These are phyloP conservation scores for Phalaenopsis hybrid DNA, from an alignment of 116 monocot genomes.

Conservation along the genomic window DNA sequence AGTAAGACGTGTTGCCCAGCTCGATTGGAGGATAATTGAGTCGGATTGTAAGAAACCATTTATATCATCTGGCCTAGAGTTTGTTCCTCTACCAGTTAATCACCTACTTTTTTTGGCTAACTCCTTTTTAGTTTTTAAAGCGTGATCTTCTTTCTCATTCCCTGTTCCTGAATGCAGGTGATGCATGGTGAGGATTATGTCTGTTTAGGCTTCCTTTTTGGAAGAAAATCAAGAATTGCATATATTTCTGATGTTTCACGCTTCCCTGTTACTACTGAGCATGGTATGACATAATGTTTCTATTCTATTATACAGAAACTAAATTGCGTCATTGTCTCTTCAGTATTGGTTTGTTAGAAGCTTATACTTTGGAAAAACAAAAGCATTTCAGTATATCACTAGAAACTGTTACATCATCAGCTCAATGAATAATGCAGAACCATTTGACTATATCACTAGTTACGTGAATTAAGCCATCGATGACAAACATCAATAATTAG, in stretches of 20 bases:
- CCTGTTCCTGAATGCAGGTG: constrained; percentile 44
- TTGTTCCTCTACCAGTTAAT: constrained; percentile 91
- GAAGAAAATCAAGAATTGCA: constrained; percentile 71
- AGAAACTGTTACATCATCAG: not conserved
- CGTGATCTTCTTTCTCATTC: constrained; percentile 7
- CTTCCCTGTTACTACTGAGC: constrained; percentile 62
- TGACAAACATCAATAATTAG: not conserved
- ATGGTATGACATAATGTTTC: constrained; percentile 34
- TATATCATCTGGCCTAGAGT: constrained; percentile 70
- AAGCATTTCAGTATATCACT: not conserved
- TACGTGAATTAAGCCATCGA: not conserved
- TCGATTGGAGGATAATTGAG: constrained; percentile 88
- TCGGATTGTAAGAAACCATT: constrained; percentile 58
- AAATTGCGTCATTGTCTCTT: not conserved
- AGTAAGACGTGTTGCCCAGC: constrained; percentile 86
- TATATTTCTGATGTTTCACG: constrained; percentile 98
- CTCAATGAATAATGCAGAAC: not conserved
- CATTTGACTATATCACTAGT: not conserved
- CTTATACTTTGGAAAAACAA: not conserved
- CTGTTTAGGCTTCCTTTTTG: constrained; percentile 86
- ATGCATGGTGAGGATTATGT: constrained; percentile 96
- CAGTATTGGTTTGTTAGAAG: not conserved
- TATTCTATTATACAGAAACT: not conserved
- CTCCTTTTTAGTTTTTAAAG: not conserved
- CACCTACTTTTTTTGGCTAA: not conserved